These are phyloP conservation scores for Cryptomeria japonica DNA, from an alignment of 75 land plant genomes.

Conservation along the genomic window DNA sequence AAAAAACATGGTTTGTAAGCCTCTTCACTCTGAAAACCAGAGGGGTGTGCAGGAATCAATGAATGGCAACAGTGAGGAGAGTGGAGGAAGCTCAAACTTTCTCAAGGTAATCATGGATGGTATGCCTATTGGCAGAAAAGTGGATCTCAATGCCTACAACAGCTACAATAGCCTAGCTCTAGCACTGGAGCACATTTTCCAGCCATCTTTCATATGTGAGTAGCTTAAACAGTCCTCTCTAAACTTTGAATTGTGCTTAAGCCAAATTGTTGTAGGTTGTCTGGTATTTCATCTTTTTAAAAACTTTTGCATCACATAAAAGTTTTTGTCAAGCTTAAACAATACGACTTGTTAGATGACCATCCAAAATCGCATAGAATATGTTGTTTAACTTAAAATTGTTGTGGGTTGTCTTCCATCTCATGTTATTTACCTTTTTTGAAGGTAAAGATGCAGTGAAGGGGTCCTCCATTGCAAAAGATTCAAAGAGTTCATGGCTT, in stretches of 20 bases:
- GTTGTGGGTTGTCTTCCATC: neutral
- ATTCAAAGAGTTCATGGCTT: neutral
- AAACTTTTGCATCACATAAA: too few relatives aligned
- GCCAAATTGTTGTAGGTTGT: too few relatives aligned
- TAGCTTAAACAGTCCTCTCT: too few relatives aligned
- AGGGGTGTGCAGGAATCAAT: neutral
- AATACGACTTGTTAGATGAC: too few relatives aligned
- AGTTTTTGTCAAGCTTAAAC: too few relatives aligned
- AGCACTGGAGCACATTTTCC: conserved; percentile 38
- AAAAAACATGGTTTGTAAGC: neutral
- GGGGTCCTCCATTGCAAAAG: neutral
- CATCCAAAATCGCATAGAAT: too few relatives aligned
- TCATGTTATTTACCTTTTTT: neutral
- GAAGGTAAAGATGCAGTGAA: neutral
- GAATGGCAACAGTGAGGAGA: neutral
- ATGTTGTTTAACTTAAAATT: too few relatives aligned
- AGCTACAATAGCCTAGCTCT: conserved; percentile 27
- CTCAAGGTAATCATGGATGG: conserved; percentile 54
- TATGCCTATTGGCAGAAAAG: conserved; percentile 41
- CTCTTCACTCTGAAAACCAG: neutral
- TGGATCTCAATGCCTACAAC: conserved; percentile 37
- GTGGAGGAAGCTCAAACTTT: neutral
- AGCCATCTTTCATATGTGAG: conserved; percentile 12
- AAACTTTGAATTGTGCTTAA: too few relatives aligned
- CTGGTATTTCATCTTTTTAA: too few relatives aligned